phyloP scores from a whole-genome alignment of 768 basidiomycete genomes.

The Bullera alba region DNA sequence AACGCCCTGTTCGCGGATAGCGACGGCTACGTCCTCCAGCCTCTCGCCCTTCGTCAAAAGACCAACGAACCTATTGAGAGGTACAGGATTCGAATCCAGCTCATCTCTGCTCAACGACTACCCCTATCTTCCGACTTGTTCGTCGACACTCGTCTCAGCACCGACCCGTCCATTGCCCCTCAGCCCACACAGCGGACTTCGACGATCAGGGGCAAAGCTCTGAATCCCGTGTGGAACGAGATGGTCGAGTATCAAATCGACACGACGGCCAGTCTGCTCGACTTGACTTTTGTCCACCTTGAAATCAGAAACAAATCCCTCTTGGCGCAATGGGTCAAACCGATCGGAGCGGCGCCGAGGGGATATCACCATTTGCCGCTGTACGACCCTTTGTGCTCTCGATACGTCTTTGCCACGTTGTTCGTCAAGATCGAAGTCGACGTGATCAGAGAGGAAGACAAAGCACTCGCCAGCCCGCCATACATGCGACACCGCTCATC shows the following conservation, averaged over 20 bases:
- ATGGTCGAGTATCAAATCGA: slow-evolving; percentile 56
- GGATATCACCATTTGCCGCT: slow-evolving; percentile 87
- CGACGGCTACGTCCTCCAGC: slow-evolving; percentile 84
- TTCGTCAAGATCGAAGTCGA: slow-evolving; percentile 65
- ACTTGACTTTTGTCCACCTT: slow-evolving; percentile 77
- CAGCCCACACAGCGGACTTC: slow-evolving; percentile 50
- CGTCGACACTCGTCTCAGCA: slow-evolving; percentile 66
- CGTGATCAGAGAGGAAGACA: too few relatives aligned
- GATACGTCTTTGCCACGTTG: slow-evolving; percentile 87
- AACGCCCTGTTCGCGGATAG: slow-evolving; percentile 96
- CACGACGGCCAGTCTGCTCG: slow-evolving; percentile 57
- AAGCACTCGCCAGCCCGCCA: too few relatives aligned
- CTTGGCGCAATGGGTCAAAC: slow-evolving; percentile 67
- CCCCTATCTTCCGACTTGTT: slow-evolving; percentile 64
- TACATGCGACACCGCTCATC: too few relatives aligned
- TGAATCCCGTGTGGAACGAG: slow-evolving; percentile 86
- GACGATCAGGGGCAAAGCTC: slow-evolving; percentile 75
- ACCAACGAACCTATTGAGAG: slow-evolving; percentile 56
- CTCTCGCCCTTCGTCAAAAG: slow-evolving; percentile 61
- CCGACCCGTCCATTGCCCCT: slow-evolving; percentile 2
- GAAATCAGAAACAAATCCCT: slow-evolving; percentile 62
- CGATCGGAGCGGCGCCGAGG: slow-evolving; percentile 27
- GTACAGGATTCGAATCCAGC: slow-evolving; percentile 49
- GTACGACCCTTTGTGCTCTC: slow-evolving; percentile 77
- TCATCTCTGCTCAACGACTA: slow-evolving; percentile 86